These are phyloP conservation scores for Amanita thiersii DNA, from an alignment of 768 basidiomycete genomes.

Conservation along the genomic window DNA sequence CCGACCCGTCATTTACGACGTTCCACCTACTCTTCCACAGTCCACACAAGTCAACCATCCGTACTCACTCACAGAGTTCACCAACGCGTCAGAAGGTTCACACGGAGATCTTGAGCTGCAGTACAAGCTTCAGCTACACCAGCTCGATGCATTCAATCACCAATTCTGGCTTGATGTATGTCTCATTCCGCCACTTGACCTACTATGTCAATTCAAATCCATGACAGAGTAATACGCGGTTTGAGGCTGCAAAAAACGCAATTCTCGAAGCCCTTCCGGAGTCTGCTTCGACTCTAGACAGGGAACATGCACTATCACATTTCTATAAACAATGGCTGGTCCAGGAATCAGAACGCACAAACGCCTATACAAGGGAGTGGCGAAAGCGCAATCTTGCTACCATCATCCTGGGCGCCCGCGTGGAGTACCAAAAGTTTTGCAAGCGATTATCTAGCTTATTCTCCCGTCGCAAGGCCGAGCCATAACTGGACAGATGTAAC, in stretches of 20 bases:
- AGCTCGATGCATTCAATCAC: conserved; percentile 69
- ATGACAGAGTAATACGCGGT: conserved; percentile 69
- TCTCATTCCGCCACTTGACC: not conserved
- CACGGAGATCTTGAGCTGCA: conserved; percentile 51
- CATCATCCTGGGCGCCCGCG: conserved; percentile 51
- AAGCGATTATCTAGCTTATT: conserved; percentile 21
- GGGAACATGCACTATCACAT: conserved; percentile 61
- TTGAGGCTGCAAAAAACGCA: conserved; percentile 59
- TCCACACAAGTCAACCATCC: conserved; percentile 45
- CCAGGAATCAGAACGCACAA: conserved; percentile 53
- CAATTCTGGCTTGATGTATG: conserved; percentile 75
- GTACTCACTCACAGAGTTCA: conserved; percentile 74
- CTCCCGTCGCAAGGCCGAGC: conserved; percentile 15
- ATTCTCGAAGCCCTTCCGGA: conserved; percentile 49
- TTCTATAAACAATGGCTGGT: conserved; percentile 72
- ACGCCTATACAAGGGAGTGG: conserved; percentile 61
- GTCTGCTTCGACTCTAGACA: conserved; percentile 39
- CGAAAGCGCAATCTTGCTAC: conserved; percentile 48
- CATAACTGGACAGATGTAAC: conserved; percentile 6
- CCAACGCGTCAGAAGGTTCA: conserved; percentile 20
- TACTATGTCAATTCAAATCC: conserved; percentile 1
- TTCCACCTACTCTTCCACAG: conserved; percentile 30
- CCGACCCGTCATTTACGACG: conserved; percentile 71
- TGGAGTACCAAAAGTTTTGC: conserved; percentile 39
- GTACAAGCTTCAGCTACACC: conserved; percentile 62